A percentile compares a stretch with the other conserved stretches of the same genome.
These are phyloP conservation scores for Hypholoma fasciculare DNA, from an alignment of 768 basidiomycete genomes.

Conservation along the genomic window DNA sequence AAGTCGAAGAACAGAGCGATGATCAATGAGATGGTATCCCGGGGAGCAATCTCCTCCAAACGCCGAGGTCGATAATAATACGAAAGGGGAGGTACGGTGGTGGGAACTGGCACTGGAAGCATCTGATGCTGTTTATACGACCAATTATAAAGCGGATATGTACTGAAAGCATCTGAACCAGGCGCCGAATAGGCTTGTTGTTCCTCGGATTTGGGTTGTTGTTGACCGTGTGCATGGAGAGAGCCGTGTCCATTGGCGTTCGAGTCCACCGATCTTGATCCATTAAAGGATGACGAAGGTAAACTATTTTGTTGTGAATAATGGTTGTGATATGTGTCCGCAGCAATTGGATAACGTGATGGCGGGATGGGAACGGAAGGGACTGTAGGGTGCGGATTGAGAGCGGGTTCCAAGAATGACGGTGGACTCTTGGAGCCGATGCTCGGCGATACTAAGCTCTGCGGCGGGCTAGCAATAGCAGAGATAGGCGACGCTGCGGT, in stretches of 20 bases:
- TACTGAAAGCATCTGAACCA: slow-evolving; percentile 55
- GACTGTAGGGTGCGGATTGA: slow-evolving; percentile 37
- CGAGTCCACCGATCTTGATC: slow-evolving; percentile 37
- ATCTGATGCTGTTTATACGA: slow-evolving; percentile 65
- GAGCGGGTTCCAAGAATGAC: slow-evolving; percentile 54
- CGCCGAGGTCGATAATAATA: slow-evolving; percentile 75
- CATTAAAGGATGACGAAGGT: slow-evolving; percentile 39
- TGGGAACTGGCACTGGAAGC: slow-evolving; percentile 39
- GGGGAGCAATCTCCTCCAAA: slow-evolving; percentile 79
- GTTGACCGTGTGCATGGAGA: slow-evolving; percentile 30
- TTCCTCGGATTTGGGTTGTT: slow-evolving; percentile 45
- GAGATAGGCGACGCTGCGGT: slow-evolving; percentile 46
- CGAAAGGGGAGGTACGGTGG: slow-evolving; percentile 62
- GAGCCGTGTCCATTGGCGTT: slow-evolving; percentile 29
- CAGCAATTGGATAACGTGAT: slow-evolving; percentile 69
- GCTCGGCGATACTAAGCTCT: slow-evolving; percentile 45
- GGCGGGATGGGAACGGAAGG: slow-evolving; percentile 54
- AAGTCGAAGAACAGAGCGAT: slow-evolving; percentile 92
- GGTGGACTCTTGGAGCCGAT: slow-evolving; percentile 44
- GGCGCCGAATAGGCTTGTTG: slow-evolving; percentile 34
- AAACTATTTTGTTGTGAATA: slow-evolving; percentile 42
- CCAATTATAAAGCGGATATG: slow-evolving; percentile 71
- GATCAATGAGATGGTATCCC: slow-evolving; percentile 79
- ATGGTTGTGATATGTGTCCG: slow-evolving; percentile 64
- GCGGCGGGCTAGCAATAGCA: slow-evolving; percentile 48